Percentiles rank a stretch among this genome's conserved stretches.
These are phyloP conservation scores for Glycyrrhiza uralensis DNA, from an alignment of 306 rosid genomes.

Conservation along the genomic window DNA sequence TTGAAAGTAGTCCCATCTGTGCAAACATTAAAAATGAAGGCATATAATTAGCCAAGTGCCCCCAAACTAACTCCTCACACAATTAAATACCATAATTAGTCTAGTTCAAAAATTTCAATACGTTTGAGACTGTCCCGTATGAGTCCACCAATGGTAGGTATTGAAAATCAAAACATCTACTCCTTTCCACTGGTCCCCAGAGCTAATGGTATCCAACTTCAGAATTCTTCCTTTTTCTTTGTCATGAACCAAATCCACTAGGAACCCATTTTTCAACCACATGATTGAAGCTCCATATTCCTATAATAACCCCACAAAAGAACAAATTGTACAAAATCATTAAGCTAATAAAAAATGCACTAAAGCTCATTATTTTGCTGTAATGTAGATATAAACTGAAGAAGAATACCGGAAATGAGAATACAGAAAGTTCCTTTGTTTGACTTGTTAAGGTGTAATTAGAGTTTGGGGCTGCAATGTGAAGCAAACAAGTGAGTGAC, in stretches of 20 bases:
- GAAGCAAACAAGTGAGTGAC: constrained; percentile 67
- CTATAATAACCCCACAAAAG: constrained; percentile 17
- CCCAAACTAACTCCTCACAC: not conserved
- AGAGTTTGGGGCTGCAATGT: constrained; percentile 48
- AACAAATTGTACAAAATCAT: not conserved
- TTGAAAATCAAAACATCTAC: constrained; percentile 64
- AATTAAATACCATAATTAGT: not conserved
- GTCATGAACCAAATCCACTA: constrained; percentile 56
- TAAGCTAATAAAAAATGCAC: not conserved
- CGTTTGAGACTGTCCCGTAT: constrained; percentile 40
- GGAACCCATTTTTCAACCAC: constrained; percentile 71
- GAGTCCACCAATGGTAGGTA: constrained; percentile 80
- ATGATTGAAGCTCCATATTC: constrained; percentile 50
- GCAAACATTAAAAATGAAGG: not conserved
- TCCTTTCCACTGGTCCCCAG: constrained; percentile 49
- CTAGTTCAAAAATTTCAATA: constrained; percentile 7
- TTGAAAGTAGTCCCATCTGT: constrained; percentile 50
- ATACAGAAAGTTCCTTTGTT: constrained; percentile 26
- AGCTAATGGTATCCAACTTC: constrained; percentile 50
- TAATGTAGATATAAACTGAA: not conserved
- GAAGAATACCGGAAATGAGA: constrained; percentile 47
- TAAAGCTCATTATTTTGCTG: not conserved
- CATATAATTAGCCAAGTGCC: not conserved
- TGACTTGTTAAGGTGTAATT: constrained; percentile 28
- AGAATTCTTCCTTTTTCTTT: constrained; percentile 49